A percentile compares a stretch with the other conserved stretches of the same genome.
These are phyloP conservation scores for Xylariaceae sp. DNA, from an alignment of 2,329 filamentous ascomycete species.

Conservation along the genomic window DNA sequence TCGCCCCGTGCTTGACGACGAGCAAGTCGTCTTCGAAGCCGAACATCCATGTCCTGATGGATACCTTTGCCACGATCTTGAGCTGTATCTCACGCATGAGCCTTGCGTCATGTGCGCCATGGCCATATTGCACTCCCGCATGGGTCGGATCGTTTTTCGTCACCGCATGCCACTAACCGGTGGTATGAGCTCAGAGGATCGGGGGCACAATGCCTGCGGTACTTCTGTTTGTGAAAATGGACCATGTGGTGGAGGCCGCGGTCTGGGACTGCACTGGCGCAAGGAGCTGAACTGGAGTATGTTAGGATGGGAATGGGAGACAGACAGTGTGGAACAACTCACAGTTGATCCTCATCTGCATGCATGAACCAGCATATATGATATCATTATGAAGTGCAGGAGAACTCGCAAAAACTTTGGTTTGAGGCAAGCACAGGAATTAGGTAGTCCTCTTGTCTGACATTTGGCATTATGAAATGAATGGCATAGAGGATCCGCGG, in stretches of 20 bases:
- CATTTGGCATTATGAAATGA: conserved; percentile 37
- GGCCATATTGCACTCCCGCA: conserved; percentile 92
- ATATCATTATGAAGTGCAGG: conserved; percentile 36
- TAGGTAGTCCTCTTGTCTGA: conserved; percentile 56
- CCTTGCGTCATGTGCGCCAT: conserved; percentile 97
- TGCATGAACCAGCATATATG: conserved; percentile 47
- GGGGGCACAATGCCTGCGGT: conserved; percentile 51
- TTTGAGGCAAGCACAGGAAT: conserved; percentile 51
- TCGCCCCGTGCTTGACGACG: conserved; percentile 69
- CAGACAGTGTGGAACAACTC: conserved; percentile 48
- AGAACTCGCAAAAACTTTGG: conserved; percentile 35
- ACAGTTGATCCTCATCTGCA: conserved; percentile 56
- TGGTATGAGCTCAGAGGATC: conserved; percentile 79
- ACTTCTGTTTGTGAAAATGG: conserved; percentile 39
- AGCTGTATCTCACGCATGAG: conserved; percentile 94
- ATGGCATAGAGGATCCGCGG: conserved; percentile 8
- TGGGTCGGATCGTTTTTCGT: conserved; percentile 83
- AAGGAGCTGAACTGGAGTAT: conserved; percentile 87
- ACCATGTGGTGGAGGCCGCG: conserved; percentile 57
- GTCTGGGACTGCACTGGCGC: conserved; percentile 73
- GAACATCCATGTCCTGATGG: conserved; percentile 75
- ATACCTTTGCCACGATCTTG: conserved; percentile 91
- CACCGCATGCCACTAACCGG: conserved; percentile 81
- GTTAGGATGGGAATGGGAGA: conserved; percentile 78
- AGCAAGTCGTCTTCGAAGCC: conserved; percentile 65